phyloP scores from a whole-genome alignment of 108 stramenopile species.

The Cyclotella kingstonii region DNA sequence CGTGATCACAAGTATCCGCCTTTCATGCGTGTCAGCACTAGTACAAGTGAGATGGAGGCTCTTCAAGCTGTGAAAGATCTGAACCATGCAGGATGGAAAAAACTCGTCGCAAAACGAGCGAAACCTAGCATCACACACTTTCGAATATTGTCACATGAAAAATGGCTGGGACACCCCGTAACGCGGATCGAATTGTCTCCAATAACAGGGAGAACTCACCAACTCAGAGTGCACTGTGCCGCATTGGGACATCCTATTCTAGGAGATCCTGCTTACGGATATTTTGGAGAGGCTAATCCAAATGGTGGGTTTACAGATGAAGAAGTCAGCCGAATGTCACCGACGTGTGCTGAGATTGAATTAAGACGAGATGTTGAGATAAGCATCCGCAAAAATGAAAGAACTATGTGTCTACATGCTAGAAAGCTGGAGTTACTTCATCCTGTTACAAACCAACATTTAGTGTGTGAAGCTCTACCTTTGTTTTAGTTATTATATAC shows the following conservation, averaged over 20 bases:
- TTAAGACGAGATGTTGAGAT: conserved; percentile 37
- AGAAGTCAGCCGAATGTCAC: conserved; percentile 9
- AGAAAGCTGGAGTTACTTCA: conserved; percentile 55
- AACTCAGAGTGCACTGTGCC: conserved; percentile 70
- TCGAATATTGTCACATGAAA: conserved; percentile 47
- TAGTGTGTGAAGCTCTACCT: conserved; percentile 63
- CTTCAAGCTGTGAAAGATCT: conserved; percentile 53
- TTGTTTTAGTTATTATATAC: no score
- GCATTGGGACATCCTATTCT: conserved; percentile 74
- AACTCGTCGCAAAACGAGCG: conserved; percentile 55
- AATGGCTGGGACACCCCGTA: conserved; percentile 46
- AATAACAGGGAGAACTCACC: conserved; percentile 77
- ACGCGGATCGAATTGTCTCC: conserved; percentile 57
- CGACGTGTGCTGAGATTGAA: conserved; percentile 38
- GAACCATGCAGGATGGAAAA: conserved; percentile 63
- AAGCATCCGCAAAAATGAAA: conserved; percentile 27
- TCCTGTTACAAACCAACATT: conserved; percentile 57
- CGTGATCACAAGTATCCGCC: conserved; percentile 74
- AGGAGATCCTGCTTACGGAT: conserved; percentile 81
- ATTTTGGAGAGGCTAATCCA: conserved; percentile 44
- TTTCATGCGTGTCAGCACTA: conserved; percentile 71
- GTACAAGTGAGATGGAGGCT: conserved; percentile 54
- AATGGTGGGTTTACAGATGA: conserved; percentile 49
- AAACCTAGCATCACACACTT: conserved; percentile 60
- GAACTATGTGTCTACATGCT: conserved; percentile 69